Conservation (phyloP, 2,329 filamentous ascomycete species). For the Aurifilum marmelostoma region DNA sequence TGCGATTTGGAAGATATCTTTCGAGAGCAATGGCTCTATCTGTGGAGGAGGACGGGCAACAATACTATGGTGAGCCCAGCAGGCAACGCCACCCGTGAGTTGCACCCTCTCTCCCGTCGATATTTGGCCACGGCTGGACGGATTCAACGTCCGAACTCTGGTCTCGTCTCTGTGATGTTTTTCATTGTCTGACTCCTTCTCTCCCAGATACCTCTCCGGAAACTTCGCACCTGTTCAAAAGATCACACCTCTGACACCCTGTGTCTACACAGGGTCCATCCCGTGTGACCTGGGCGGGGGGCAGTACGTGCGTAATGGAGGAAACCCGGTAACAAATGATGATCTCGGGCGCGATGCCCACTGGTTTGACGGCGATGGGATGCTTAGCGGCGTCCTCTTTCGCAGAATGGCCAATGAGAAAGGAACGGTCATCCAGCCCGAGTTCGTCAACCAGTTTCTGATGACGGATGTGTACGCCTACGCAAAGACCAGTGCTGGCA, state of each 20-base stretch:
- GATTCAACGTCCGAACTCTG: constrained; percentile 8
- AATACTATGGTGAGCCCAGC: neutral
- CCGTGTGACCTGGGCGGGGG: constrained; percentile 69
- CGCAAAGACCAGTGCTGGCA: constrained; percentile 45
- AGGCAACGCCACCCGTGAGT: neutral
- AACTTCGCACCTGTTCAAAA: constrained; percentile 71
- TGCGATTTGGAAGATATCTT: neutral
- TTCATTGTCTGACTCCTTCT: constrained; percentile 5
- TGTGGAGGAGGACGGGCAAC: neutral
- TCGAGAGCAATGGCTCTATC: neutral
- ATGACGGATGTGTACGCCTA: constrained; percentile 68
- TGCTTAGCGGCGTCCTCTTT: constrained; percentile 71
- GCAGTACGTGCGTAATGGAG: constrained; percentile 73
- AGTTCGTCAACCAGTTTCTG: constrained; percentile 72
- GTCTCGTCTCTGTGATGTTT: too few species aligned
- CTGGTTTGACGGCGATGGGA: constrained; percentile 78
- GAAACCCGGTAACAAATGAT: constrained; percentile 66
- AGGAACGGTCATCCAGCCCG: constrained; percentile 51
- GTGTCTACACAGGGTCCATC: constrained; percentile 59
- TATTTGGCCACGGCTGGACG: neutral
- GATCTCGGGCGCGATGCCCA: constrained; percentile 66
- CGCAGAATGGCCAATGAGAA: constrained; percentile 42
- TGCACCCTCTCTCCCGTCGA: neutral
- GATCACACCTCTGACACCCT: constrained; percentile 59
- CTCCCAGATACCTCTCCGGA: constrained; percentile 63